Evolutionary conservation across 2,329 filamentous ascomycete species (phyloP), one percentile per base, ranked within the genome.

Genomic region (Calonectria hongkongensis): DNA sequence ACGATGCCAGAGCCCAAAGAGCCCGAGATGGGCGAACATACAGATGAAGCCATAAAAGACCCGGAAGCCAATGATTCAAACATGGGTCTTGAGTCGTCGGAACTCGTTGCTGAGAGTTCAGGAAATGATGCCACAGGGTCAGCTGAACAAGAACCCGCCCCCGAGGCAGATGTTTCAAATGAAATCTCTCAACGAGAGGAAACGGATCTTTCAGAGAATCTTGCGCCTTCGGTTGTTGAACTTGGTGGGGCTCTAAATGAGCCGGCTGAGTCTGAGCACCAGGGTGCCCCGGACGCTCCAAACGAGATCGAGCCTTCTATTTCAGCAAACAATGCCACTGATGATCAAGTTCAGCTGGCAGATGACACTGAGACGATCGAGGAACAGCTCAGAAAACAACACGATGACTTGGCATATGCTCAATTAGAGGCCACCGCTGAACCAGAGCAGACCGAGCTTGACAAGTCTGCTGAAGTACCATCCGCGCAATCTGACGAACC

Each of bases 1-100:
- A 75, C 75, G 74, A 76, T 76, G 76, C 73, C 70, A 77, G 72
- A 68, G 63, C 68, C 72, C 68, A 66, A 74, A 33, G 43, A 72
- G 66, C 70, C 74, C 28, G 66, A 58, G 64, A 60, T 51, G 39
- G 72, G 72, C 68, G 69, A 66, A 60, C 73, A 50, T 62, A 47
- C 30, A 45, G 74, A 70, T 51, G 65, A 64, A 73, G 51, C 48
- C 67, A 70, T 30, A 28, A 39, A 33, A 36, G 21, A 60, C 28
- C 21, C 45, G 36, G 66, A 51, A 64, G 68, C 71, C 16, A 66
- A 68, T 54, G 48, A 66, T 62, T n/a, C 33, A 41, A 25, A 33
- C 27, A 51, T n/a, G 39, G 15, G 21, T n/a, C 45, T 63, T 33
- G 30, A 56, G 54, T 16, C 70, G 18, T 60, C 54, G 67, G 76